Evolutionary conservation across 2,329 filamentous ascomycete genomes (phyloP), one percentile per base, ranked within the genome.

Genomic region (Neoscytalidium dimidiatum): DNA sequence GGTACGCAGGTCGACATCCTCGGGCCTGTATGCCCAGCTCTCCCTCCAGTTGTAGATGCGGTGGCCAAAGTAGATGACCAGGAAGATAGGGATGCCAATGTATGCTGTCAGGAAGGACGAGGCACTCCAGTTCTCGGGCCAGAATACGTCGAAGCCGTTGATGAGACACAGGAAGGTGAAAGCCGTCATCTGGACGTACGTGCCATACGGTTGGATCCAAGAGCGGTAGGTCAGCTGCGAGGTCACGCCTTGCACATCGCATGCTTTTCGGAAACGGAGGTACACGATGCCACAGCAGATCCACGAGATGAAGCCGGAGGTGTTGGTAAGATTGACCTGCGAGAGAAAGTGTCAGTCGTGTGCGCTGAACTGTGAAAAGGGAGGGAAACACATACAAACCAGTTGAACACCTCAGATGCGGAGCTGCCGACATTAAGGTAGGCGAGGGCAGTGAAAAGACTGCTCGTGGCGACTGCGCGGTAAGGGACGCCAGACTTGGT

Each of bases 111-210:
- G 77, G 70, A 95, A 95, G 70, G 82, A 82, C 4, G 83, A 80
- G 0, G 83, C 84, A 17, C 81, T 84, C 85, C 88, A 94, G 29
- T 88, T 81, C 7, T 81, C 78, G 0, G 87, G 85, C 74, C 89
- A 90, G 74, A 94, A 94, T 14, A 90, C 85, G 38, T 88, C 85
- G 77, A 93, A 94, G 1, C 90, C 91, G 70, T 92, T 92, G 69
- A 91, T 88, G 3, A 94, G 77, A 1, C 84, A 86, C n/a, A 94
- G 80, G 28, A 92, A 77, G 3, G 76, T 73, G 62, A 92, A 84
- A 26, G 87, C 72, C 17, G 84, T 73, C 1, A 92, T 82, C 9
- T 84, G 82, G 62, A 85, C 77, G 71, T 83, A 92, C 0, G 89
- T 85, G 2, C 86, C 86, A 71, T 89, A 92, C 0, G 90, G 86